Percentiles rank a stretch among this genome's conserved stretches.
These are phyloP conservation scores for Picochlorum sp. DNA, from an alignment of 139 green algal genomes.

Conservation along the genomic window DNA sequence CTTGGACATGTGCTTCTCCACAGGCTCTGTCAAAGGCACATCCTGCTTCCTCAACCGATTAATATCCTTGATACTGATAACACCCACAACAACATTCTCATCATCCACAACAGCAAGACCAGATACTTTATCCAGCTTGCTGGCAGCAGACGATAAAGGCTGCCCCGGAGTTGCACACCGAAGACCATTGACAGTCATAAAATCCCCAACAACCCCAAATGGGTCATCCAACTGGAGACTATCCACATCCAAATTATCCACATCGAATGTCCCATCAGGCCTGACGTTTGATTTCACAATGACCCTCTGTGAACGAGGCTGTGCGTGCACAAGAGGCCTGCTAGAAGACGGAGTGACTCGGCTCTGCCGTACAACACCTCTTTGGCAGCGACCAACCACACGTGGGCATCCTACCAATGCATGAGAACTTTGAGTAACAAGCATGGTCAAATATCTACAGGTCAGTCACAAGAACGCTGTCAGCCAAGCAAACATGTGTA, in stretches of 20 bases:
- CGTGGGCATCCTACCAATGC: too few relatives aligned
- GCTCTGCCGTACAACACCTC: too few relatives aligned
- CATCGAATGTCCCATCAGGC: constrained; percentile 12
- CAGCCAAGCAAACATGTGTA: too few relatives aligned
- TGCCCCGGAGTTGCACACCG: constrained; percentile 20
- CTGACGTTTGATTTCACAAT: not conserved
- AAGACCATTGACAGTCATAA: constrained; percentile 22
- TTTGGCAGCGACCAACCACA: too few relatives aligned
- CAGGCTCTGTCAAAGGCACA: constrained; percentile 33
- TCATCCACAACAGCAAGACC: constrained; percentile 54
- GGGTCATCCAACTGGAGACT: constrained; percentile 12
- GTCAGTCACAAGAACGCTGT: too few relatives aligned
- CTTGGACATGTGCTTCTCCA: constrained; percentile 49
- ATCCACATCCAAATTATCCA: constrained; percentile 10
- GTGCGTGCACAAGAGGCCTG: too few relatives aligned
- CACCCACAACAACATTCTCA: constrained; percentile 41
- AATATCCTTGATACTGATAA: constrained; percentile 63
- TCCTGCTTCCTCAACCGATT: constrained; percentile 43
- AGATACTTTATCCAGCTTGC: constrained; percentile 40
- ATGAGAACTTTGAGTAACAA: too few relatives aligned
- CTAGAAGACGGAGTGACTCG: too few relatives aligned
- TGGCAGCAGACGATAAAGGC: constrained; percentile 19
- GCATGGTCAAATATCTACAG: too few relatives aligned
- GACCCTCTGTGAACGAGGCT: not conserved
- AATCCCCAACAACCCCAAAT: constrained; percentile 17